Conservation (phyloP, 257 asterid species). For the Asclepias syriaca region DNA sequence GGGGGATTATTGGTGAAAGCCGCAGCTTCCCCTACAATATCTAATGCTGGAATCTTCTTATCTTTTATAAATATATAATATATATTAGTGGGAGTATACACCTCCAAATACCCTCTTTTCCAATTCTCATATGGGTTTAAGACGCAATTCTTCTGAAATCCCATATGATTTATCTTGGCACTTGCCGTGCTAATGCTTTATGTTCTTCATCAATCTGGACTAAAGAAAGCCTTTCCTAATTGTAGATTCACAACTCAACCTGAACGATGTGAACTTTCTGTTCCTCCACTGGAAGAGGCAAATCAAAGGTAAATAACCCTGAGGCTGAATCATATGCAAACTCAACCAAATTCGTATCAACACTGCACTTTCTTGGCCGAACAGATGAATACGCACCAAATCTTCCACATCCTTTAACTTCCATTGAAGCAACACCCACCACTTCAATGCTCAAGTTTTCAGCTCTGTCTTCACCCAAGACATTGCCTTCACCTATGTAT, state of each 20-base stretch:
- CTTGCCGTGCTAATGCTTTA: background rate
- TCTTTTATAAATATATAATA: too few species aligned
- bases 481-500: too few species aligned
- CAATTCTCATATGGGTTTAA: too few species aligned
- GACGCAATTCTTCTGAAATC: too few species aligned
- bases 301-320: slow-evolving; percentile 51
- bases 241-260: slow-evolving; percentile 40
- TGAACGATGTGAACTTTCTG: slow-evolving; percentile 43
- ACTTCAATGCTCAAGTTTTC: slow-evolving; percentile 33
- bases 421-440: slow-evolving; percentile 41
- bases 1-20: too few species aligned
- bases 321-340: slow-evolving; percentile 44
- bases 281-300: slow-evolving; percentile 45
- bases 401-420: slow-evolving; percentile 65
- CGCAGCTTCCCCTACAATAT: too few species aligned
- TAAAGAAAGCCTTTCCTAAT: background rate
- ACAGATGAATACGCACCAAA: slow-evolving; percentile 67
- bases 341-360: slow-evolving; percentile 36
- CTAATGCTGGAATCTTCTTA: too few species aligned
- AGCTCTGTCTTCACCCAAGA: background rate
- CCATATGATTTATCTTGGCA: too few species aligned
- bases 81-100: too few species aligned
- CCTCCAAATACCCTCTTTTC: too few species aligned
- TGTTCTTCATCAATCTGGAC: slow-evolving; percentile 16
- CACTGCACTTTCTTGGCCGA: slow-evolving; percentile 44